Evolutionary conservation across 1,284 basidiomycete species (phyloP), one percentile per base, ranked within the genome.

Genomic region (Limonomyces culmigenus): DNA sequence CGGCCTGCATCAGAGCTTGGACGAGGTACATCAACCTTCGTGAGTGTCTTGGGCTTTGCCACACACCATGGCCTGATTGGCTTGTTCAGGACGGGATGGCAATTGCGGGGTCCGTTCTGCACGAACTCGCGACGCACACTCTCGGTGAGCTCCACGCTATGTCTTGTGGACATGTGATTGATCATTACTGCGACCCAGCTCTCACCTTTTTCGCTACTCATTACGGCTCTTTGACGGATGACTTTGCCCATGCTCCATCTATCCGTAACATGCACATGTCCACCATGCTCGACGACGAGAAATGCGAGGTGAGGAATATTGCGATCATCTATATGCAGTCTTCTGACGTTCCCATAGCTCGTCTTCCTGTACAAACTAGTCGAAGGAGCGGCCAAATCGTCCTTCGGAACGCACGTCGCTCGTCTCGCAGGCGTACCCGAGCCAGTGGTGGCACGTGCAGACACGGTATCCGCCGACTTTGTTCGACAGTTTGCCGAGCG

Each of bases 221-320:
- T 50, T 91, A 89, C 41, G 84, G 84, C 1, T 80, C 83, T 1
- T 59, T 91, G 29, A 88, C 85, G 4, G 81, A 87, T 45, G 86
- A 89, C 51, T 88, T 79, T 51, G 66, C 71, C 2, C 89, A 91
- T 47, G 91, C 96, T 49, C 85, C 88, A 0, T 93, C 91, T 50
- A 85, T 96, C 45, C 69, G 84, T 38, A 84, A 78, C 42, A 92
- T 92, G 78, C 78, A 92, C 54, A 95, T 97, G 92, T 69, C 79
- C 32, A 95, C 89, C 0, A 67, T 85, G 37, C 81, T 96, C 2
- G 85, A 95, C 49, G 87, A 95, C 38, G 77, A 83, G 42, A 83
- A 85, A 50, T 70, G 77, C 40, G 85, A 86, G 57, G 87, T 84
- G 41, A 16, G 59, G 50, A 36, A 29, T n/a, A n/a, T 31, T 27